Percentiles rank a stretch among this genome's conserved stretches.
phyloP scores from a whole-genome alignment of 2,329 filamentous ascomycete species.

The Cadophora gregata region DNA sequence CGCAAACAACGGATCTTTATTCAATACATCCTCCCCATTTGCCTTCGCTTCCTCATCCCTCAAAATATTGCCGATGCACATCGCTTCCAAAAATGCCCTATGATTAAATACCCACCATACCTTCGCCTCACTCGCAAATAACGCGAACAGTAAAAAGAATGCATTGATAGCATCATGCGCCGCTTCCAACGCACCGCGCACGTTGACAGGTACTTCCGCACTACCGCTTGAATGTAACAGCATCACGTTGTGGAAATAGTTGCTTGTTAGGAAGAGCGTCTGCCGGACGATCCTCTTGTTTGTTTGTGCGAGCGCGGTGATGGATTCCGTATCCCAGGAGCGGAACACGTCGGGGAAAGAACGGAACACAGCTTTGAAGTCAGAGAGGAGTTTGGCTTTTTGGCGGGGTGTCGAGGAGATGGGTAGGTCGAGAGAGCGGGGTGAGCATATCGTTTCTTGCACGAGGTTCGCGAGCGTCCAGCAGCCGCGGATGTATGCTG shows the following conservation, averaged over 20 bases:
- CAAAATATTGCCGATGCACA: slow-evolving; percentile 69
- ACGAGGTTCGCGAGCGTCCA: slow-evolving; percentile 82
- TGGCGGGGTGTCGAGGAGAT: slow-evolving; percentile 72
- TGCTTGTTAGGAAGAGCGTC: slow-evolving; percentile 79
- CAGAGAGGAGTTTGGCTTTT: slow-evolving; percentile 71
- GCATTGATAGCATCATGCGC: slow-evolving; percentile 76
- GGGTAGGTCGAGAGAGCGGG: slow-evolving; percentile 74
- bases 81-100: slow-evolving; percentile 72
- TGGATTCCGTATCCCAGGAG: slow-evolving; percentile 66
- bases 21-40: slow-evolving; percentile 52
- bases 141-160: slow-evolving; percentile 74
- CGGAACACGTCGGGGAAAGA: slow-evolving; percentile 75
- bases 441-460: slow-evolving; percentile 77
- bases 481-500: slow-evolving; percentile 69
- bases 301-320: slow-evolving; percentile 59
- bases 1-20: slow-evolving; percentile 62
- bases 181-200: slow-evolving; percentile 73
- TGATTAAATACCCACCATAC: slow-evolving; percentile 90
- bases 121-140: slow-evolving; percentile 73
- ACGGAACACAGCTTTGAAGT: slow-evolving; percentile 75
- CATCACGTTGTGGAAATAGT: slow-evolving; percentile 85
- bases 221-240: slow-evolving; percentile 76
- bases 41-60: slow-evolving; percentile 56
- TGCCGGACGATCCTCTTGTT: slow-evolving; percentile 74
- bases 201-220: slow-evolving; percentile 64